These are phyloP conservation scores for Medicago ruthenica DNA, from an alignment of 306 rosid species.

Conservation along the genomic window DNA sequence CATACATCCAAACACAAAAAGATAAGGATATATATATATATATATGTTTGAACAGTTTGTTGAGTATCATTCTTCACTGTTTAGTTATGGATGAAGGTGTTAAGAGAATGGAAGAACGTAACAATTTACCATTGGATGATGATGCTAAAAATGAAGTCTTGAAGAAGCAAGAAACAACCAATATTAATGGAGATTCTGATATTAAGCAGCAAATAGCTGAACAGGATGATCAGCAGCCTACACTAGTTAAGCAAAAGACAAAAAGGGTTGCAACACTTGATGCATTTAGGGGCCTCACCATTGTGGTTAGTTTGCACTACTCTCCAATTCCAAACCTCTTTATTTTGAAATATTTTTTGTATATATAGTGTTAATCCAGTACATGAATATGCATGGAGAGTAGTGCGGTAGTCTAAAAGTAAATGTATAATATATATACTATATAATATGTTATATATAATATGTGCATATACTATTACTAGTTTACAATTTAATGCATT, in stretches of 20 bases:
- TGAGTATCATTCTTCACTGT: not conserved
- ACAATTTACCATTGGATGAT: slow-evolving; percentile 23
- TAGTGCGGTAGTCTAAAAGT: no score
- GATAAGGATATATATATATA: not conserved
- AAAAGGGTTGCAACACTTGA: slow-evolving; percentile 89
- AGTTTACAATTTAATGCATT: no score
- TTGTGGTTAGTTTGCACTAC: slow-evolving; percentile 65
- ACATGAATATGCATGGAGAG: no score
- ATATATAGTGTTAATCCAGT: no score
- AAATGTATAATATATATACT: no score
- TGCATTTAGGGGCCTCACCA: slow-evolving; percentile 92
- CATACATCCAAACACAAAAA: not conserved
- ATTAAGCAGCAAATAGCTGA: slow-evolving; percentile 26
- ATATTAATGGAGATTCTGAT: slow-evolving; percentile 24
- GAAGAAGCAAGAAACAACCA: slow-evolving; percentile 20
- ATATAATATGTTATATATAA: no score
- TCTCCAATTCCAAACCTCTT: not conserved
- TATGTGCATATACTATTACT: no score
- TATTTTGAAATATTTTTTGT: not conserved
- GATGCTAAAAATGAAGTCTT: slow-evolving; percentile 1
- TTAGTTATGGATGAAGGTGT: slow-evolving; percentile 53
- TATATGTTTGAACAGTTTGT: not conserved
- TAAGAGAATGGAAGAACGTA: slow-evolving; percentile 74
- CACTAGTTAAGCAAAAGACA: slow-evolving; percentile 51
- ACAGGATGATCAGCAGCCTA: slow-evolving; percentile 11